Percentiles rank a stretch among this genome's conserved stretches.
Evolutionary conservation across 2,329 filamentous ascomycete species (phyloP).

Genomic region (Verticillium nubilum): DNA sequence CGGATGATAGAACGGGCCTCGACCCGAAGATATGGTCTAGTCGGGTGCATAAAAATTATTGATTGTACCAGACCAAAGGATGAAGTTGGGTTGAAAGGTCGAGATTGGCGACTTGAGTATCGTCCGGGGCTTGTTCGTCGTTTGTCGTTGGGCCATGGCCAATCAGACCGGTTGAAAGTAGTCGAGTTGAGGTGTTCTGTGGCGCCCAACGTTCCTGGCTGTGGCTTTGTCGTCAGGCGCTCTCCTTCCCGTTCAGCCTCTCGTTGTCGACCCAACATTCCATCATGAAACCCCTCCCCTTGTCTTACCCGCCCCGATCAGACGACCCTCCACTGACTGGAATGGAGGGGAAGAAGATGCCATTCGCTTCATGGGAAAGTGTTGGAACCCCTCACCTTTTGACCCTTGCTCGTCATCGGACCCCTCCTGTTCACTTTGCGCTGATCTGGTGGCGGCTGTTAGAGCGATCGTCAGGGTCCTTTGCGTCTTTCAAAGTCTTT

Average conservation of each 20-base stretch:
- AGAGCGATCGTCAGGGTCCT: not conserved
- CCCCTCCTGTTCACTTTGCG: not conserved
- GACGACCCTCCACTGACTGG: not conserved
- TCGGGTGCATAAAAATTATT: not conserved
- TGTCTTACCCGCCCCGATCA: too few relatives aligned
- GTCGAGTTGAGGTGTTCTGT: not conserved
- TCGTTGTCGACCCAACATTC: not conserved
- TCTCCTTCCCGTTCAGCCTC: not conserved
- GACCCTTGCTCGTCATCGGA: not conserved
- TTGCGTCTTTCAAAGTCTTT: not conserved
- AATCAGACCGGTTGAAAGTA: not conserved
- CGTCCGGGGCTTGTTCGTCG: not conserved
- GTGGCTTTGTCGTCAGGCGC: not conserved
- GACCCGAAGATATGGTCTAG: not conserved
- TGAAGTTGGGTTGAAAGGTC: not conserved
- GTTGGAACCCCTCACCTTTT: not conserved
- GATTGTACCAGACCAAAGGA: not conserved
- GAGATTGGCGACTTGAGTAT: not conserved
- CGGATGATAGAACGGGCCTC: too few relatives aligned
- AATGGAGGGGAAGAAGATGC: not conserved
- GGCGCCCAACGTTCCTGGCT: not conserved
- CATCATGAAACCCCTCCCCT: not conserved
- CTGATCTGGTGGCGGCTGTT: not conserved
- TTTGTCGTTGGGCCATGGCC: not conserved
- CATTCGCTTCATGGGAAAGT: not conserved